phyloP scores from a whole-genome alignment of 2,329 filamentous ascomycete species.

The Aspergillus sp. region DNA sequence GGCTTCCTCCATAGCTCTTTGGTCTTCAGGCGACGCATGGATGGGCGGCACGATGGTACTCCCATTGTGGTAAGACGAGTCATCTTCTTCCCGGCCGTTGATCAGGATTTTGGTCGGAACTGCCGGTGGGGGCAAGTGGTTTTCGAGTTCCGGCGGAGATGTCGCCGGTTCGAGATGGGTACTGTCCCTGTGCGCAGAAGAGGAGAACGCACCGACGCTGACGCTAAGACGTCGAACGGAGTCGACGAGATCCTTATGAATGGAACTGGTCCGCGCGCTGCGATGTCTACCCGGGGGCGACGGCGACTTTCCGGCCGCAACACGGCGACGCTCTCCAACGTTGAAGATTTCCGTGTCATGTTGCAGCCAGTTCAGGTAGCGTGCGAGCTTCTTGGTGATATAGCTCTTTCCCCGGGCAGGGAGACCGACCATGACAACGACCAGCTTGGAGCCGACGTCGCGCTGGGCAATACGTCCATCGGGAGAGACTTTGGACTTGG shows the following conservation, averaged over 20 bases:
- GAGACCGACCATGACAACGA: slow-evolving; percentile 97
- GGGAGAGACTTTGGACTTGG: slow-evolving; percentile 89
- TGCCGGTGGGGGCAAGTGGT: slow-evolving; percentile 38
- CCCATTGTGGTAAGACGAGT: slow-evolving; percentile 17
- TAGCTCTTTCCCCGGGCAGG: slow-evolving; percentile 97
- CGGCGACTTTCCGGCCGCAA: slow-evolving; percentile 61
- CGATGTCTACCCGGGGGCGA: slow-evolving; percentile 21
- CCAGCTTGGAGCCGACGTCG: slow-evolving; percentile 93
- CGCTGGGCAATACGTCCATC: slow-evolving; percentile 91
- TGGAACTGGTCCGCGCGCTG: slow-evolving; percentile 23
- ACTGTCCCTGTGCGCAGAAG: slow-evolving; percentile 9
- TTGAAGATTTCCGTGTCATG: slow-evolving; percentile 97
- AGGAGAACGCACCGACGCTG: slow-evolving; percentile 30
- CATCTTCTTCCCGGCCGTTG: slow-evolving; percentile 52
- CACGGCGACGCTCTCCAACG: slow-evolving; percentile 84
- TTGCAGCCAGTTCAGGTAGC: slow-evolving; percentile 96
- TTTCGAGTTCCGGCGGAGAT: slow-evolving; percentile 24
- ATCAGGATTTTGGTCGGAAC: slow-evolving; percentile 56
- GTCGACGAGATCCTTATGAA: slow-evolving; percentile 43
- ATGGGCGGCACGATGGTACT: slow-evolving; percentile 26
- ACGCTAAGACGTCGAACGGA: slow-evolving; percentile 45
- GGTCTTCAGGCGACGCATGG: slow-evolving; percentile 21
- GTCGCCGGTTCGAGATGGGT: slow-evolving; percentile 18
- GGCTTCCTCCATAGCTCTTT: slow-evolving; percentile 22
- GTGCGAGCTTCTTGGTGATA: slow-evolving; percentile 95